Evolutionary conservation across 345 rosid genomes (phyloP).

Genomic region (Syzygium aqueum): DNA sequence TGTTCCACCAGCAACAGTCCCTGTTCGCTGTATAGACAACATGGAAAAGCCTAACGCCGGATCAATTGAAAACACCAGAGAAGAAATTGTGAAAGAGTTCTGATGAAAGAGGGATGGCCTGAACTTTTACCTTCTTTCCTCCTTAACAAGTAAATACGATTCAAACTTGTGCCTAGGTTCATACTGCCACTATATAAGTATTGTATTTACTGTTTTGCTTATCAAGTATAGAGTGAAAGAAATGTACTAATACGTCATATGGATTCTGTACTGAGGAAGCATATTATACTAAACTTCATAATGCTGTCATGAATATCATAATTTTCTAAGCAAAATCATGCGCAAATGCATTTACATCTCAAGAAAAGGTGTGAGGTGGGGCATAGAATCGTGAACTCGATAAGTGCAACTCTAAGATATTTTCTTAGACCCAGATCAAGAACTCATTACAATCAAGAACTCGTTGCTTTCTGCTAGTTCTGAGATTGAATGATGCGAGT

Average conservation of each 20-base stretch:
- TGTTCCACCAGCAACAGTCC: not conserved
- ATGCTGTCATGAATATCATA: not conserved
- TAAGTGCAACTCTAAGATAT: not conserved
- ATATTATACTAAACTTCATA: not conserved
- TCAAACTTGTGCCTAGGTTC: not conserved
- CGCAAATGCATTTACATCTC: not conserved
- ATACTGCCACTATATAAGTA: not conserved
- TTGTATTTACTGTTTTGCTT: not conserved
- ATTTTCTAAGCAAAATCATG: not conserved
- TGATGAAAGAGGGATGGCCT: not conserved
- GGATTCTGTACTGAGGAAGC: not conserved
- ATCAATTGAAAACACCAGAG: not conserved
- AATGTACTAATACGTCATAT: not conserved
- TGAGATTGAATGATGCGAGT: not conserved
- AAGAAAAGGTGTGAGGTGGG: not conserved
- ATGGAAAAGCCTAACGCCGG: not conserved
- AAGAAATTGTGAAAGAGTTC: not conserved
- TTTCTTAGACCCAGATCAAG: not conserved
- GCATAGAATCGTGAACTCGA: not conserved
- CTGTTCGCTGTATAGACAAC: not conserved
- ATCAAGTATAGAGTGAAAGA: not conserved
- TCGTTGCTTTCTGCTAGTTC: not conserved
- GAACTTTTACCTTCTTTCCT: not conserved
- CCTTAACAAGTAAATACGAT: not conserved
- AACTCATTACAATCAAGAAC: not conserved